Evolutionary conservation across 1,284 basidiomycete genomes (phyloP).

Genomic region (Ceratobasidium sp.): DNA sequence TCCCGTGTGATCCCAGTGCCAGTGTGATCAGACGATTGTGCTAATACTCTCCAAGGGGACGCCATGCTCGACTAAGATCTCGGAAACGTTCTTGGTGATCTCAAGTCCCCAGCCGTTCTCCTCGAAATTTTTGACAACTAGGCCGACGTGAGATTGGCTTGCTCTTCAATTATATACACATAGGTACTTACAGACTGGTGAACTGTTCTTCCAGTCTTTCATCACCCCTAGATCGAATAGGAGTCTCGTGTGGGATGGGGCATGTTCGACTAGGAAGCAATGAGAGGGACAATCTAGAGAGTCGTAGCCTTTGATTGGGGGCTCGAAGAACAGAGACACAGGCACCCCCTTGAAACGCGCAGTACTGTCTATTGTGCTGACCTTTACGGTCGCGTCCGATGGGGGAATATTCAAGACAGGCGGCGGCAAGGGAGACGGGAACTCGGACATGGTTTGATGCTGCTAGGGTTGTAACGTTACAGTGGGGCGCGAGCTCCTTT

Average conservation of each 20-base stretch:
- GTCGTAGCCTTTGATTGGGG: slow-evolving; percentile 17
- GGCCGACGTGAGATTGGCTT: no score
- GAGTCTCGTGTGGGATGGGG: slow-evolving; percentile 15
- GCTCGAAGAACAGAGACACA: background rate
- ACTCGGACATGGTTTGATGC: no score
- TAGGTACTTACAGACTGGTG: slow-evolving; percentile 4
- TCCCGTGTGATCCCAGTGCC: slow-evolving; percentile 40
- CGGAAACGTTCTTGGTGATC: slow-evolving; percentile 18
- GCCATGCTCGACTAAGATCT: slow-evolving; percentile 22
- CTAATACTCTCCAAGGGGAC: slow-evolving; percentile 26
- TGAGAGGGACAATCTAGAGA: slow-evolving; percentile 8
- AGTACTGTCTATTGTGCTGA: slow-evolving; percentile 36
- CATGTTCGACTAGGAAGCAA: slow-evolving; percentile 35
- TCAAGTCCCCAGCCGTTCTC: background rate
- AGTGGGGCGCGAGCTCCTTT: no score
- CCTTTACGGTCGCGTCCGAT: slow-evolving; percentile 14
- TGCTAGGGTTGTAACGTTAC: no score
- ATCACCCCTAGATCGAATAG: slow-evolving; percentile 31
- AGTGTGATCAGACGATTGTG: slow-evolving; percentile 30
- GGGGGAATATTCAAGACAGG: slow-evolving; percentile 3
- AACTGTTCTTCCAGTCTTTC: slow-evolving; percentile 34
- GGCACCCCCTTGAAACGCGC: slow-evolving; percentile 27
- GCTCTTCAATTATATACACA: no score
- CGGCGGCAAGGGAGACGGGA: no score
- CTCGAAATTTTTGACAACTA: no score